Percentiles rank a stretch among this genome's conserved stretches.
Evolutionary conservation across 768 basidiomycete genomes (phyloP).

Genomic region (Tylopilus vinaceipallidus): DNA sequence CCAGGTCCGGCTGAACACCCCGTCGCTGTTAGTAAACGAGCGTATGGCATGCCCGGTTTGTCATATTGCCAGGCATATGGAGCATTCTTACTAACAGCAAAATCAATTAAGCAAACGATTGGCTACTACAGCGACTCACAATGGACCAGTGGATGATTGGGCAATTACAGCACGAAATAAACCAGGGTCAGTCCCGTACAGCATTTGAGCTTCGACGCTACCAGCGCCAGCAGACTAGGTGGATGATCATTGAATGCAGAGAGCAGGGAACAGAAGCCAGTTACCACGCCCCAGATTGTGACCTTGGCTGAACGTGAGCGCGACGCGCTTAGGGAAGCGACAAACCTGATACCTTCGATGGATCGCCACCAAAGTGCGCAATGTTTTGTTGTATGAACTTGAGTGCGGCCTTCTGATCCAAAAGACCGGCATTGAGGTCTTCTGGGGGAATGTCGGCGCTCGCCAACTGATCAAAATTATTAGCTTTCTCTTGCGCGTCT

Average conservation of each 20-base stretch:
- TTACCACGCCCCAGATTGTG: conserved; percentile 22
- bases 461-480: conserved; percentile 39
- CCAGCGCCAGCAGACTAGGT: conserved; percentile 19
- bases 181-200: conserved; percentile 2
- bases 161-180: conserved; percentile 19
- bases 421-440: conserved; percentile 58
- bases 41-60: conserved; percentile 49
- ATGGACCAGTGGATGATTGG: conserved; percentile 19
- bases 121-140: conserved; percentile 9
- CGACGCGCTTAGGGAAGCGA: neutral
- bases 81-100: conserved; percentile 46
- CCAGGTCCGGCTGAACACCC: conserved; percentile 41
- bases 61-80: conserved; percentile 46
- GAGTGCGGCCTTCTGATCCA: conserved; percentile 59
- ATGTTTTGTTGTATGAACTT: conserved; percentile 66
- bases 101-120: neutral
- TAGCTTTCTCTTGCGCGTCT: neutral
- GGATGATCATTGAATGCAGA: neutral
- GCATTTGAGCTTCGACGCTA: conserved; percentile 13
- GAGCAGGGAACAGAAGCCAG: neutral
- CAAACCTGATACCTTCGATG: conserved; percentile 40
- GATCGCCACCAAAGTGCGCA: conserved; percentile 59
- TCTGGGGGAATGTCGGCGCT: conserved; percentile 43
- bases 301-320: conserved; percentile 5
- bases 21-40: conserved; percentile 42